Evolutionary conservation across 108 stramenopile genomes (phyloP), one percentile per base, ranked within the genome.

Genomic region (Cyclotella kingstonii): DNA sequence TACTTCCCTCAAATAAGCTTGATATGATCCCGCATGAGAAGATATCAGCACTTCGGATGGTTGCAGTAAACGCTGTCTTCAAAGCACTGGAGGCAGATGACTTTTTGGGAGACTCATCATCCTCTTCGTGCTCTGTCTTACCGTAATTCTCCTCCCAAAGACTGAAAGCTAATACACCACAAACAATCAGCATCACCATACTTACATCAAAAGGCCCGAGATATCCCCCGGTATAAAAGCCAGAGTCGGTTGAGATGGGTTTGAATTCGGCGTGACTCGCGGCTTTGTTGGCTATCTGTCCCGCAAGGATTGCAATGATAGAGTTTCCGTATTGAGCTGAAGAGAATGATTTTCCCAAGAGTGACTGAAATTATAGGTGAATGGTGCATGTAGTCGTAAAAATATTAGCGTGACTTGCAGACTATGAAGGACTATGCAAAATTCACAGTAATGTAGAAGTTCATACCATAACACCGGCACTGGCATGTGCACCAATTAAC

Each of bases 71-170:
- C 2, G 91, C 94, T 43, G 73, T 70, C 48, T 63, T 79, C 19
- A 95, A 61, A 29, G 68, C 62, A 17, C 63, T 58, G 0, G 23
- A 17, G 6, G 72, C 72, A 1, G 72, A 60, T 6, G 54, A 42
- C 33, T 65, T 61, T 38, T 65, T 61, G 4, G 60, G 26, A 14
- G 31, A 40, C 8, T 57, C 30, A 22, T 67, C 81, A 44, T 72
- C 60, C 30, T 73, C 73, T 23, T 66, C 48, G 8, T 18, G 50
- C 17, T 49, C 40, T 27, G 46, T 36, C 17, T 82, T 85, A 10
- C 97, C 97, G 60, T 93, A 96, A 75, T 99, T 99, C 63, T 99
- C 98, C 29, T 83, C 84, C 97, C 97, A 99, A n/a, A 84, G 54
- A 34, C 71, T 45, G 3, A 47, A 19, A 1, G 90, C 87, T n/a